A percentile compares a stretch with the other conserved stretches of the same genome.
These are phyloP conservation scores for Crithidia thermophila DNA, from an alignment of 208 protist species.

Conservation along the genomic window DNA sequence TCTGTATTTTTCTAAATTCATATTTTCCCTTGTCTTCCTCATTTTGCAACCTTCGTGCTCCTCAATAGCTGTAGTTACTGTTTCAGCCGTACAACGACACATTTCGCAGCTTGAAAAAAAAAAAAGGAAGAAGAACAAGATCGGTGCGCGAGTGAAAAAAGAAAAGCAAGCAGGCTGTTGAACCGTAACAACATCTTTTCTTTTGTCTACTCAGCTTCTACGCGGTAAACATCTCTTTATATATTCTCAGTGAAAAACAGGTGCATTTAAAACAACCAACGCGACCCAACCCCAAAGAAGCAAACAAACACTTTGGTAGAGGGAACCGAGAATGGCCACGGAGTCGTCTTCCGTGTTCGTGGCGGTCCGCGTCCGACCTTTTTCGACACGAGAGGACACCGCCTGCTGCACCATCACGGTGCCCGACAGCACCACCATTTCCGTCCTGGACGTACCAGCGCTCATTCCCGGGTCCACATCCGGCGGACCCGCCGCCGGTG, in stretches of 20 bases:
- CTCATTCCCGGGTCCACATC: slow-evolving; percentile 21
- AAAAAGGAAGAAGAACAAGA: too few species aligned
- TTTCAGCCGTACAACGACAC: too few species aligned
- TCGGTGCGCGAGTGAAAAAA: too few species aligned
- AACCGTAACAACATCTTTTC: too few species aligned
- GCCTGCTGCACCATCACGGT: slow-evolving; percentile 63
- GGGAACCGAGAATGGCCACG: slow-evolving; percentile 38
- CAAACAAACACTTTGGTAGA: neutral
- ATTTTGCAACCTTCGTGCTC: neutral
- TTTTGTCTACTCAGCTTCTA: too few species aligned
- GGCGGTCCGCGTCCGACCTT: slow-evolving; percentile 75
- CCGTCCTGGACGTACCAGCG: slow-evolving; percentile 51
- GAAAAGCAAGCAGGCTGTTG: too few species aligned
- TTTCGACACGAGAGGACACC: slow-evolving; percentile 60
- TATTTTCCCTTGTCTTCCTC: neutral
- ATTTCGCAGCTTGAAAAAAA: too few species aligned
- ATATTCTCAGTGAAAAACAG: too few species aligned
- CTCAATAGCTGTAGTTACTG: too few species aligned
- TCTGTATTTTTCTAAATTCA: too few species aligned
- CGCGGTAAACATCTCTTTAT: too few species aligned
- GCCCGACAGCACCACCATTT: slow-evolving; percentile 52
- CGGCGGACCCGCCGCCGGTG: neutral
- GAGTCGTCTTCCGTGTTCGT: slow-evolving; percentile 79
- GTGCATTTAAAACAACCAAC: too few species aligned
- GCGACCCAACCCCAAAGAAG: neutral